Percentiles rank a stretch among this genome's conserved stretches.
phyloP scores from a whole-genome alignment of 1,284 basidiomycete species.

The Testicularia cyperi region DNA sequence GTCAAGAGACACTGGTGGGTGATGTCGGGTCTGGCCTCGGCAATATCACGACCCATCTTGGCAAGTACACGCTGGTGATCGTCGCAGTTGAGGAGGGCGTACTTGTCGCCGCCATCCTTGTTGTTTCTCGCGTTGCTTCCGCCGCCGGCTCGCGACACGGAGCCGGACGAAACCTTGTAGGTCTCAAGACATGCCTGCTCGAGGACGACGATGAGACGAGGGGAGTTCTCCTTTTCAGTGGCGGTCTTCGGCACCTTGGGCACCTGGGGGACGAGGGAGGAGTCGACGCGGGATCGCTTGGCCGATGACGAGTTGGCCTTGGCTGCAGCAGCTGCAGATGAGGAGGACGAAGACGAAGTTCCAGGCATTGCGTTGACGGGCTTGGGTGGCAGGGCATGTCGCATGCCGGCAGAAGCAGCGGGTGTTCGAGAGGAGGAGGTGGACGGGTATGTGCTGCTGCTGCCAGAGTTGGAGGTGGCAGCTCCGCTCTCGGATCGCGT shows the following conservation, averaged over 20 bases:
- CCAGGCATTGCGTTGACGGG: slow-evolving; percentile 28
- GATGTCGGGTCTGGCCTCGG: slow-evolving; percentile 95
- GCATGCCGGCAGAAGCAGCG: slow-evolving; percentile 18
- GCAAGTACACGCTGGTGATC: slow-evolving; percentile 98
- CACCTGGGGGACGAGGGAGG: slow-evolving; percentile 51
- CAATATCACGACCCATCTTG: slow-evolving; percentile 95
- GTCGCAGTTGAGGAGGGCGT: slow-evolving; percentile 95
- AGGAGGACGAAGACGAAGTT: slow-evolving; percentile 3
- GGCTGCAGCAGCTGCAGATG: slow-evolving; percentile 10
- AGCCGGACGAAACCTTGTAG: slow-evolving; percentile 75
- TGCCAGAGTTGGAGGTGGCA: slow-evolving; percentile 7
- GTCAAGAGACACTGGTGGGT: slow-evolving; percentile 99
- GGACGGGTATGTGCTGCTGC: slow-evolving; percentile 5
- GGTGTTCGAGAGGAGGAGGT: slow-evolving; percentile 6
- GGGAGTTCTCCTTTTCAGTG: slow-evolving; percentile 48
- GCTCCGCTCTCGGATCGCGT: too few relatives aligned
- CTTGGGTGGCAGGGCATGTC: slow-evolving; percentile 48
- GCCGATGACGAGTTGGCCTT: slow-evolving; percentile 24
- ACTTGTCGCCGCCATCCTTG: slow-evolving; percentile 70
- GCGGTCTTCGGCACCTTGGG: slow-evolving; percentile 57
- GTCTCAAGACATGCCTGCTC: slow-evolving; percentile 94
- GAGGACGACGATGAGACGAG: slow-evolving; percentile 77
- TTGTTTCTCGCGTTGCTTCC: slow-evolving; percentile 58
- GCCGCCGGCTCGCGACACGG: slow-evolving; percentile 59
- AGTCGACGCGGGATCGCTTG: slow-evolving; percentile 52